Evolutionary conservation across 2,329 filamentous ascomycete species (phyloP).

Genomic region (Paecilomyces fulvus): DNA sequence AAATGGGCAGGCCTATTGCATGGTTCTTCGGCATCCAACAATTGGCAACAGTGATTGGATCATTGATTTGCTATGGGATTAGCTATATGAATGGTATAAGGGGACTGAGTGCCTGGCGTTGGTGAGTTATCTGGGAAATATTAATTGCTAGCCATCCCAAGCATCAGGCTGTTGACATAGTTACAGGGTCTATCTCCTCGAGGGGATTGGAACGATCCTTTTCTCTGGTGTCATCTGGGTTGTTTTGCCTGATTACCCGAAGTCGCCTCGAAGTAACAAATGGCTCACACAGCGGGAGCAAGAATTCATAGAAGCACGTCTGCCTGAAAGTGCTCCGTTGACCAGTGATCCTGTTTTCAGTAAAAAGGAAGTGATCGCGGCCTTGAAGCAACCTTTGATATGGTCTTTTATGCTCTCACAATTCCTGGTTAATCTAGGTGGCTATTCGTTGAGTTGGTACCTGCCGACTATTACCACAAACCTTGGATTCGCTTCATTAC

Average conservation of each 20-base stretch:
- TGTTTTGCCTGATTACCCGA: conserved; percentile 39
- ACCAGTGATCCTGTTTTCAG: conserved; percentile 31
- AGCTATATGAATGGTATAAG: conserved; percentile 13
- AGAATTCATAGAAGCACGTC: conserved; percentile 31
- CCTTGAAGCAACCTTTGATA: conserved; percentile 25
- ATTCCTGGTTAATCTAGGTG: conserved; percentile 33
- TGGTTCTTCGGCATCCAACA: conserved; percentile 37
- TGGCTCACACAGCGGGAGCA: conserved; percentile 34
- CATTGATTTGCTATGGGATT: conserved; percentile 19
- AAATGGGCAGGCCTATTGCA: conserved; percentile 33
- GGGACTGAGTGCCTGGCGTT: conserved; percentile 16
- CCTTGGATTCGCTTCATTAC: conserved; percentile 35
- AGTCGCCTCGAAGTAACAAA: conserved; percentile 25
- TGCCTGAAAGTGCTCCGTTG: conserved; percentile 31
- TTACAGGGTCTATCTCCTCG: conserved; percentile 33
- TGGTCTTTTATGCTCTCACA: conserved; percentile 31
- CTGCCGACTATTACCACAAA: conserved; percentile 36
- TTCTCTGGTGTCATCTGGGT: conserved; percentile 31
- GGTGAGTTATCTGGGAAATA: conserved; percentile 3
- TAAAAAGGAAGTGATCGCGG: conserved; percentile 25
- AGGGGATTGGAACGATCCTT: conserved; percentile 36
- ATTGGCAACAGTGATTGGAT: conserved; percentile 27
- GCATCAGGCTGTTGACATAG: not conserved
- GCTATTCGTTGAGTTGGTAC: conserved; percentile 36
- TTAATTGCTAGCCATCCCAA: not conserved